Conservation (phyloP, 768 basidiomycete species). For the Psilocybe tampanensis region DNA sequence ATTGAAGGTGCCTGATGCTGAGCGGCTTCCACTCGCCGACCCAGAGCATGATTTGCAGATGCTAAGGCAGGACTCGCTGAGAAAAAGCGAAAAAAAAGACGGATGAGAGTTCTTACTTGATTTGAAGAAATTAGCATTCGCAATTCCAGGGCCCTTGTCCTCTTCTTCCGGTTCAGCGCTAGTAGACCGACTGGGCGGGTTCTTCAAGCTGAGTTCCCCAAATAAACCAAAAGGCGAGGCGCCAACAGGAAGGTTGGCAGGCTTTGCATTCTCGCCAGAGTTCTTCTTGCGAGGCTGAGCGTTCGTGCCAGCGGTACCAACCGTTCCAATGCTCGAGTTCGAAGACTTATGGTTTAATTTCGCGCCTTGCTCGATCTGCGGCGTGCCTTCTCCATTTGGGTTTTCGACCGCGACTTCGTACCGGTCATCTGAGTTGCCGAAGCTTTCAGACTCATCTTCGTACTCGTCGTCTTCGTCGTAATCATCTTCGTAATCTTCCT, state of each 20-base stretch:
- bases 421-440: constrained; percentile 32
- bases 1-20: constrained; percentile 66
- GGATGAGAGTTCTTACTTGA: constrained; percentile 44
- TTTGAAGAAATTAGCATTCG: constrained; percentile 68
- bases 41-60: constrained; percentile 42
- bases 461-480: constrained; percentile 41
- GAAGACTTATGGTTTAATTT: constrained; percentile 35
- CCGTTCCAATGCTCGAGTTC: constrained; percentile 42
- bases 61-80: constrained; percentile 30
- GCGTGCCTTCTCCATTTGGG: constrained; percentile 40
- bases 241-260: constrained; percentile 59
- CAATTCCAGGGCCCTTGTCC: constrained; percentile 63
- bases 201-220: constrained; percentile 60
- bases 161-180: constrained; percentile 46
- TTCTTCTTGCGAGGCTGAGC: constrained; percentile 41
- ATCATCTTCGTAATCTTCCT: constrained; percentile 47
- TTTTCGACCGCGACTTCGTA: constrained; percentile 47
- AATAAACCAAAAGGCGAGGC: constrained; percentile 78
- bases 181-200: constrained; percentile 34
- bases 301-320: constrained; percentile 25
- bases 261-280: constrained; percentile 41
- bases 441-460: constrained; percentile 31
- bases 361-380: constrained; percentile 15
- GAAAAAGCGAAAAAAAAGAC: not conserved
- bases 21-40: constrained; percentile 36